Evolutionary conservation across 164 flowering plant species (phyloP).

Genomic region (Taxillus chinensis): DNA sequence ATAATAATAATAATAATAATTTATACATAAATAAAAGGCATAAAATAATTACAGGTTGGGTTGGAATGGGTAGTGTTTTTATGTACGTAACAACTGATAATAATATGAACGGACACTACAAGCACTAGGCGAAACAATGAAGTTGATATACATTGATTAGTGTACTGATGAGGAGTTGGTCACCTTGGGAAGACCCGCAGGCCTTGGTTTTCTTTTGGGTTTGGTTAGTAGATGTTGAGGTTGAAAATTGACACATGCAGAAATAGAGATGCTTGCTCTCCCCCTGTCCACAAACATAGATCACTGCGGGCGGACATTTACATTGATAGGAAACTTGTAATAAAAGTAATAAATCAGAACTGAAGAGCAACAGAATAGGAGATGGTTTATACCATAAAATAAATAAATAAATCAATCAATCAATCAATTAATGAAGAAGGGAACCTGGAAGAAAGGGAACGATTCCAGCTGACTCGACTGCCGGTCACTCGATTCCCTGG

Average conservation of each 20-base stretch:
- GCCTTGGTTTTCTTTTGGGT: not conserved
- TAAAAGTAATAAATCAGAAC: not conserved
- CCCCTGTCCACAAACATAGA: constrained; percentile 36
- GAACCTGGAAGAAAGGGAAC: constrained; percentile 83
- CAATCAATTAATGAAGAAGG: no score
- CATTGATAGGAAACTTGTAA: no score
- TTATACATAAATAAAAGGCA: not conserved
- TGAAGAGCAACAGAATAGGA: not conserved
- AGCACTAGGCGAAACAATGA: not conserved
- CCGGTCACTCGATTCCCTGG: constrained; percentile 27
- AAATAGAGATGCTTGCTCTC: constrained; percentile 63
- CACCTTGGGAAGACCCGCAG: constrained; percentile 28
- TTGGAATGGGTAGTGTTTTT: not conserved
- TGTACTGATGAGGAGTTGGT: not conserved
- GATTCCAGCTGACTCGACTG: constrained; percentile 76
- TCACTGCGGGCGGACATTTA: no score
- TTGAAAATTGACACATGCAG: constrained; percentile 25
- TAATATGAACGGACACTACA: not conserved
- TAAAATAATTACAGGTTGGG: not conserved
- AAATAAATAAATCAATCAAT: no score
- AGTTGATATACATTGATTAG: not conserved
- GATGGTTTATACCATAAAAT: not conserved
- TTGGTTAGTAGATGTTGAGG: constrained; percentile 30
- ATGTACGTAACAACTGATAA: not conserved
- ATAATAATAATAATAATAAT: not conserved